Conservation (phyloP, 352 stramenopile species). For the Phytopythium boreale region DNA sequence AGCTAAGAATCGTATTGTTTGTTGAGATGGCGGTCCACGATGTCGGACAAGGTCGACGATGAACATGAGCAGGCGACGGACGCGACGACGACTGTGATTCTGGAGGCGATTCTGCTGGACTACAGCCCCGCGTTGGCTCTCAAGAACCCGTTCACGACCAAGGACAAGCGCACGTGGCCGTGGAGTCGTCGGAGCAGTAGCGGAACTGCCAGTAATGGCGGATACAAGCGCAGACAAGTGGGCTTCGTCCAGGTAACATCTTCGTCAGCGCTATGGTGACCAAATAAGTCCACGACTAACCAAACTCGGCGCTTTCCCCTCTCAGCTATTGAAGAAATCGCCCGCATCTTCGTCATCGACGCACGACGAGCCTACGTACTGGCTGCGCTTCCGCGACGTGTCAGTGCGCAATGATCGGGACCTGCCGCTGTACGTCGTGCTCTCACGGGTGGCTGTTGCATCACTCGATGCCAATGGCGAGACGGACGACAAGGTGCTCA, state of each 20-base stretch:
- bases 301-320: background rate
- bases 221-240: background rate
- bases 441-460: conserved; percentile 28
- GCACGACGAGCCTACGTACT: conserved; percentile 22
- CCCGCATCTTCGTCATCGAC: conserved; percentile 10
- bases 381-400: conserved; percentile 57
- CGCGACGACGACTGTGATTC: conserved; percentile 15
- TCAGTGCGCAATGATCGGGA: conserved; percentile 52
- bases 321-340: conserved; percentile 4
- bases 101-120: conserved; percentile 29
- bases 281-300: background rate
- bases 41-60: background rate
- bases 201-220: background rate
- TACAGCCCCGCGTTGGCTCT: conserved; percentile 10
- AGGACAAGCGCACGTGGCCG: background rate
- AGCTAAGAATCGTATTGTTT: background rate
- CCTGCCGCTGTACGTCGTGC: conserved; percentile 53
- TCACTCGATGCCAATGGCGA: conserved; percentile 16
- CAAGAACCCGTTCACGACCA: conserved; percentile 4
- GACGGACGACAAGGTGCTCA: conserved; percentile 26
- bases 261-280: background rate
- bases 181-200: background rate
- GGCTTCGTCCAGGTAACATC: background rate
- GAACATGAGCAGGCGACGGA: conserved; percentile 11
- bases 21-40: background rate